These are phyloP conservation scores for Leishmania guyanensis DNA, from an alignment of 208 protist genomes.

Conservation along the genomic window DNA sequence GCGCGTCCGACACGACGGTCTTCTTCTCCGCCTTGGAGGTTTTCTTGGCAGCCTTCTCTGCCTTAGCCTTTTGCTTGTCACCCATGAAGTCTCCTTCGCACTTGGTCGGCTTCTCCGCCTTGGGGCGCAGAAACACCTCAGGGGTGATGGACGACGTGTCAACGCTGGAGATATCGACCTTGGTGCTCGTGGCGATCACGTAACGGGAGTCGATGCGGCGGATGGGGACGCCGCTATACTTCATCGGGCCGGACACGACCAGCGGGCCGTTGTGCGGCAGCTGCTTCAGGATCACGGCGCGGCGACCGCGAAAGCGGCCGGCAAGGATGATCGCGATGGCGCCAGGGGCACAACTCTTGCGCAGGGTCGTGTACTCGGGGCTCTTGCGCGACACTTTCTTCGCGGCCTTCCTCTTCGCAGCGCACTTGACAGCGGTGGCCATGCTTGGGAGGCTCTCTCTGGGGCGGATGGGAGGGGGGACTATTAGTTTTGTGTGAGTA, in stretches of 20 bases:
- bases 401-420: constrained; percentile 29
- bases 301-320: constrained; percentile 93
- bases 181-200: constrained; percentile 98
- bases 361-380: constrained; percentile 61
- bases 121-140: constrained; percentile 69
- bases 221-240: constrained; percentile 98
- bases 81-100: constrained; percentile 88
- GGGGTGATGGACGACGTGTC: constrained; percentile 75
- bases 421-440: constrained; percentile 30
- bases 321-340: constrained; percentile 91
- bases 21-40: constrained; percentile 69
- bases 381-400: constrained; percentile 73
- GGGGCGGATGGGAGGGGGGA: background rate
- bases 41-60: constrained; percentile 76
- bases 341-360: constrained; percentile 63
- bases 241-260: constrained; percentile 95
- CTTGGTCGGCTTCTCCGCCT: constrained; percentile 78
- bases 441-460: background rate
- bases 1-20: constrained; percentile 64
- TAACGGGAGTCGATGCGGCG: constrained; percentile 97
- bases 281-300: constrained; percentile 99
- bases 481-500: background rate
- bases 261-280: constrained; percentile 94
- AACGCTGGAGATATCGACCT: constrained; percentile 93
- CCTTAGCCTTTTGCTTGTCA: constrained; percentile 73